Conservation (phyloP, 2,329 filamentous ascomycete species). For the Dichotomopilus funicola region DNA sequence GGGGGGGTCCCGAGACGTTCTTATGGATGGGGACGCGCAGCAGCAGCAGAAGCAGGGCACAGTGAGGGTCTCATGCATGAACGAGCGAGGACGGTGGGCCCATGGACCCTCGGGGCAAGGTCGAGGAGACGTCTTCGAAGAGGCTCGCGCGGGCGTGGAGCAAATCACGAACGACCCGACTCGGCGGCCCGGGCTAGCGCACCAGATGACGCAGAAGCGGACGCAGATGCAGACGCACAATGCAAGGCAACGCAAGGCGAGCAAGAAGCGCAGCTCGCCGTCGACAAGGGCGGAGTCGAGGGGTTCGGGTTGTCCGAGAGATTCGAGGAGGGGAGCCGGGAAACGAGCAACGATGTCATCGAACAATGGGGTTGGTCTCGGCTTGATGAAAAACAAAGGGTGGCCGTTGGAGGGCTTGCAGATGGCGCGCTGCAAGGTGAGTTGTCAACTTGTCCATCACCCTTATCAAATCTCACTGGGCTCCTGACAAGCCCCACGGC, state of each 20-base stretch:
- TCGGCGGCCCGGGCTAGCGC: conserved; percentile 8
- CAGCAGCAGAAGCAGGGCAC: conserved; percentile 20
- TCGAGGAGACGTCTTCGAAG: background rate
- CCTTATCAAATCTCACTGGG: conserved; percentile 22
- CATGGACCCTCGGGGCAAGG: conserved; percentile 3
- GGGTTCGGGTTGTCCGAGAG: background rate
- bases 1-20: conserved; percentile 24
- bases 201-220: conserved; percentile 14
- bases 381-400: conserved; percentile 23
- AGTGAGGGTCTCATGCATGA: conserved; percentile 29
- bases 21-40: conserved; percentile 25
- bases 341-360: conserved; percentile 14
- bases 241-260: conserved; percentile 7
- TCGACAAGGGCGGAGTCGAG: background rate
- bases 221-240: conserved; percentile 9
- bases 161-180: conserved; percentile 14
- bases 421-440: conserved; percentile 34
- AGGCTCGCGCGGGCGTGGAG: background rate
- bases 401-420: conserved; percentile 30
- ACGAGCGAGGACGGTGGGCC: conserved; percentile 26
- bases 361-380: conserved; percentile 7
- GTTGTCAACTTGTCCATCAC: conserved; percentile 36
- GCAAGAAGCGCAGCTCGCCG: conserved; percentile 10
- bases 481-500: conserved; percentile 18
- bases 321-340: background rate